These are phyloP conservation scores for Pelargonium myrrhifolium DNA, from an alignment of 441 rosid genomes.

Conservation along the genomic window DNA sequence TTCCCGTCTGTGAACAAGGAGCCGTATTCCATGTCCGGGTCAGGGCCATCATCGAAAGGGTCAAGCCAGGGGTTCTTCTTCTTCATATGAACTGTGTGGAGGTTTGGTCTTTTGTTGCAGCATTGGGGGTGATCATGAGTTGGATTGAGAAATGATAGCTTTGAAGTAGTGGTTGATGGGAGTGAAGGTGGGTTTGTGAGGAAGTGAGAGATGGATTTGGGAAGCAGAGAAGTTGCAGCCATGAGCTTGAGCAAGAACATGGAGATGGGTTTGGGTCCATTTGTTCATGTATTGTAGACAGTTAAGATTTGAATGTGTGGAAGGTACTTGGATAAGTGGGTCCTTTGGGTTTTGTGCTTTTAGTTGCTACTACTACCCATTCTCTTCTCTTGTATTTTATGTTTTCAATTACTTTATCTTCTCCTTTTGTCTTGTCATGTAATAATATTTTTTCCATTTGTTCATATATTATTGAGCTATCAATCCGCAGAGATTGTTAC, in stretches of 20 bases:
- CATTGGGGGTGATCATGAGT: conserved; percentile 24
- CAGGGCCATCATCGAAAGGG: conserved; percentile 71
- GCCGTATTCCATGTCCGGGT: conserved; percentile 67
- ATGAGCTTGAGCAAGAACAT: conserved; percentile 18
- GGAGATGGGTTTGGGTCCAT: no score
- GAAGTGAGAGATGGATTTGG: conserved; percentile 46
- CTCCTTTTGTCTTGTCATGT: neutral
- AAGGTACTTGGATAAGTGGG: conserved; percentile 51
- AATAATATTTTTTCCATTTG: no score
- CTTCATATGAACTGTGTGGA: conserved; percentile 32
- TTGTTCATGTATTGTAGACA: neutral
- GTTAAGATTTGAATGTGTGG: conserved; percentile 37
- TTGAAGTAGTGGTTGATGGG: conserved; percentile 18
- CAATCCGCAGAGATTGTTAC: neutral
- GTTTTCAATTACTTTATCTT: neutral
- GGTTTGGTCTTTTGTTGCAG: conserved; percentile 23
- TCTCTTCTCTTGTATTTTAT: neutral
- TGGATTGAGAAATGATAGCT: conserved; percentile 18
- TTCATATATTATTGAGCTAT: no score
- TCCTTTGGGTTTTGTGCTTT: conserved; percentile 10
- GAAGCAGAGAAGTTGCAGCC: conserved; percentile 52
- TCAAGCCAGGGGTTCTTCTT: conserved; percentile 82
- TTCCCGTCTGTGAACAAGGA: conserved; percentile 69
- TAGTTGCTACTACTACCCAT: neutral
- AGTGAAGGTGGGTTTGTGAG: conserved; percentile 32